Conservation (phyloP, 179 eudicot genomes). For the Beta corolliflora region DNA sequence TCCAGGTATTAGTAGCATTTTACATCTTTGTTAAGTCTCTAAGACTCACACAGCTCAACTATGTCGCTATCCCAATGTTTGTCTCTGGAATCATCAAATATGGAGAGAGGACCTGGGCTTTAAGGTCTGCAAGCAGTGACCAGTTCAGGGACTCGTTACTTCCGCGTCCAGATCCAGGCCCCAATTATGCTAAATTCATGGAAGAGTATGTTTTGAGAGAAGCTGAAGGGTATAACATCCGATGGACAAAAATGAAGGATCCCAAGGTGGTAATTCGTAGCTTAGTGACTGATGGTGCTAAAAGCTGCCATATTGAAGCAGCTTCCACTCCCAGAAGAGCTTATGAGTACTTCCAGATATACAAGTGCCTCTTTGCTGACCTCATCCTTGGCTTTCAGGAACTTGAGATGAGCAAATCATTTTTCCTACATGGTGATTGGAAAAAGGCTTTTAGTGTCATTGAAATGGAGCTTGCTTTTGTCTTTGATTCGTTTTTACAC, state of each 20-base stretch:
- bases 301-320: not conserved
- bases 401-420: slow-evolving; percentile 36
- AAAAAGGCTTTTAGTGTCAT: slow-evolving; percentile 34
- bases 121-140: slow-evolving; percentile 36
- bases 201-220: slow-evolving; percentile 43
- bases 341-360: slow-evolving; percentile 30
- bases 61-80: slow-evolving; percentile 26
- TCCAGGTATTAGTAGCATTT: slow-evolving; percentile 27
- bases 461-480: slow-evolving; percentile 43
- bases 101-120: slow-evolving; percentile 39
- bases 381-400: slow-evolving; percentile 47
- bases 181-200: slow-evolving; percentile 47
- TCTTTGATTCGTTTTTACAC: slow-evolving; percentile 42
- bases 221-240: slow-evolving; percentile 36
- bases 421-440: slow-evolving; percentile 9
- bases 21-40: slow-evolving; percentile 33
- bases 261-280: slow-evolving; percentile 3
- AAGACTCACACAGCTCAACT: slow-evolving; percentile 23
- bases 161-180: slow-evolving; percentile 41
- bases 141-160: slow-evolving; percentile 37
- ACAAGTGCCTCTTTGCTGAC: slow-evolving; percentile 48
- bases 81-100: slow-evolving; percentile 38
- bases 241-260: slow-evolving; percentile 17
- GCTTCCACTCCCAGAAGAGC: slow-evolving; percentile 22
- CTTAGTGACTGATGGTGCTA: not conserved